A percentile compares a stretch with the other conserved stretches of the same genome.
These are phyloP conservation scores for Tuber melanosporum DNA, from an alignment of 495 filamentous ascomycete species.

Conservation along the genomic window DNA sequence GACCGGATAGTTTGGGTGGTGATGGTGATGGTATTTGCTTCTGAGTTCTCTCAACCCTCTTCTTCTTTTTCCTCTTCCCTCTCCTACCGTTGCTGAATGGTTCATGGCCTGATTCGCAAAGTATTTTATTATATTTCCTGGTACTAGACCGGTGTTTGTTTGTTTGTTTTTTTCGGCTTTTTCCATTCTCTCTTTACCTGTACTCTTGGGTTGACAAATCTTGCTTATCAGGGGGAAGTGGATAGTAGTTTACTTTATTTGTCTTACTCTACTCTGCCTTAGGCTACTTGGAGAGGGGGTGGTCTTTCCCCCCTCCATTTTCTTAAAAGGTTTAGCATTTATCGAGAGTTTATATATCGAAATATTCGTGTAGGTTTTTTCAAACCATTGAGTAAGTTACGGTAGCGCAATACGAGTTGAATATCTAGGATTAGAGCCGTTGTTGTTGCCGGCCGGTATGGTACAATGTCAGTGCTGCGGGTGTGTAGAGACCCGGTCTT, in stretches of 20 bases:
- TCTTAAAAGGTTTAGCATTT: background rate
- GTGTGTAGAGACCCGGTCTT: background rate
- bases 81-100: background rate
- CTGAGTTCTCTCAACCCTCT: background rate
- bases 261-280: background rate
- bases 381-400: background rate
- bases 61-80: background rate
- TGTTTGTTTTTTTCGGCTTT: too few relatives aligned
- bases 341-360: background rate
- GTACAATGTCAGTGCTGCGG: background rate
- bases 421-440: background rate
- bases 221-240: background rate
- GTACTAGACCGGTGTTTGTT: background rate
- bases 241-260: background rate
- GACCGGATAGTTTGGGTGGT: background rate
- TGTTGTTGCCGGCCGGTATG: background rate
- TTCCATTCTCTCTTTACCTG: background rate
- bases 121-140: background rate
- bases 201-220: background rate
- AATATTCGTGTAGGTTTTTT: background rate
- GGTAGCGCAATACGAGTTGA: background rate
- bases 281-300: background rate
- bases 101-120: background rate
- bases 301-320: background rate
- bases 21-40: background rate